Evolutionary conservation across 78 protist genomes (phyloP).

Genomic region (Pigoraptor vietnamica): DNA sequence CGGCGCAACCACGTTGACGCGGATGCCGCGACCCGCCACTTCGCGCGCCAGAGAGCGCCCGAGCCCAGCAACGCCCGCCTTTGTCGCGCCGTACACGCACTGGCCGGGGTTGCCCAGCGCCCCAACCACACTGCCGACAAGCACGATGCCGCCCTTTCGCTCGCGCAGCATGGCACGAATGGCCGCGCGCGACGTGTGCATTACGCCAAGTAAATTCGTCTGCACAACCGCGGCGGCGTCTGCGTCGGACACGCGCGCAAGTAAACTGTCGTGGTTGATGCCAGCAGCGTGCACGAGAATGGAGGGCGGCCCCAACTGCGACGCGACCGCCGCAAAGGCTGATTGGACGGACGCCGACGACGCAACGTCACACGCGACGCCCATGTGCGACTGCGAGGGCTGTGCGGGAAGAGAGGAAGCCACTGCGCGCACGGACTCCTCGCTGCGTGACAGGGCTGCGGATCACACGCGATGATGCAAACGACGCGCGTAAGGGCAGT

Average conservation of each 20-base stretch:
- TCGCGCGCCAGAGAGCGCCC: neutral
- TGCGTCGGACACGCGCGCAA: neutral
- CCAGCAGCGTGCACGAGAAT: neutral
- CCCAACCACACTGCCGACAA: neutral
- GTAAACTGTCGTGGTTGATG: neutral
- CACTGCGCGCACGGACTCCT: neutral
- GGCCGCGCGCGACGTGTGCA: neutral
- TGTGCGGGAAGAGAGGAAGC: neutral
- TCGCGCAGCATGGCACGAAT: neutral
- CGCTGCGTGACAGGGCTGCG: neutral
- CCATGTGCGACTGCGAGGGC: neutral
- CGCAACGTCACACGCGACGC: neutral
- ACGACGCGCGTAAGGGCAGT: too few species aligned
- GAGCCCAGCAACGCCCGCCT: neutral
- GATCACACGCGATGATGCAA: too few species aligned
- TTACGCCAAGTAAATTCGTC: neutral
- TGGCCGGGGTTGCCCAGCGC: neutral
- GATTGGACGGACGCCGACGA: neutral
- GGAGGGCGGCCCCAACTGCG: neutral
- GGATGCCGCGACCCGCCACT: neutral
- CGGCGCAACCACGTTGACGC: conserved; percentile 8
- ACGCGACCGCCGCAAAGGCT: neutral
- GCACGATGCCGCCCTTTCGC: neutral
- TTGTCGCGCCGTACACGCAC: neutral
- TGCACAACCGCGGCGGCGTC: neutral